Evolutionary conservation across 202 grass and related monocot species (phyloP).

Genomic region (Carex arenaria): DNA sequence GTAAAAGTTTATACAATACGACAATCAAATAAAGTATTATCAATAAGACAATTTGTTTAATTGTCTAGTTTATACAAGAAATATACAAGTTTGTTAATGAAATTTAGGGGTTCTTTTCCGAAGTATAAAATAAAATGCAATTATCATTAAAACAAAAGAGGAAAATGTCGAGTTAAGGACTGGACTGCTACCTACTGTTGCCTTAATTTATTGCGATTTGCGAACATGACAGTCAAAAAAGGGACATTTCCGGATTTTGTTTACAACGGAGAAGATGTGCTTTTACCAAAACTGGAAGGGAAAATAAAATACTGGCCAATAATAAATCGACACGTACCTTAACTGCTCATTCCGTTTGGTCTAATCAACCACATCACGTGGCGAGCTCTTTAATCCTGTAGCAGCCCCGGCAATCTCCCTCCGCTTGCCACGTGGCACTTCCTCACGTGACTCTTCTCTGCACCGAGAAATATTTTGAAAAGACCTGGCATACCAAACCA

Average conservation of each 20-base stretch:
- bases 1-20: neutral
- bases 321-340: neutral
- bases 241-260: neutral
- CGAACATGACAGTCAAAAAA: neutral
- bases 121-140: no score
- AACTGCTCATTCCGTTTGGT: slow-evolving; percentile 12
- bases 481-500: neutral
- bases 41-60: neutral
- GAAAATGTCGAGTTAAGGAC: no score
- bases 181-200: no score
- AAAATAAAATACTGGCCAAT: neutral
- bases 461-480: neutral
- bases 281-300: neutral
- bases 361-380: slow-evolving; percentile 27
- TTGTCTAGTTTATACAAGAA: no score
- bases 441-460: slow-evolving; percentile 13
- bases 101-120: no score
- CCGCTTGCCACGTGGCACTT: slow-evolving; percentile 5
- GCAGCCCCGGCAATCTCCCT: neutral
- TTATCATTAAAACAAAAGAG: no score
- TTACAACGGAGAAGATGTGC: neutral
- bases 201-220: neutral
- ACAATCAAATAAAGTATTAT: neutral
- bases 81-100: no score
- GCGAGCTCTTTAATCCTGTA: slow-evolving; percentile 19